Conservation (phyloP, 768 basidiomycete genomes). For the Neoboletus subvelutipes region DNA sequence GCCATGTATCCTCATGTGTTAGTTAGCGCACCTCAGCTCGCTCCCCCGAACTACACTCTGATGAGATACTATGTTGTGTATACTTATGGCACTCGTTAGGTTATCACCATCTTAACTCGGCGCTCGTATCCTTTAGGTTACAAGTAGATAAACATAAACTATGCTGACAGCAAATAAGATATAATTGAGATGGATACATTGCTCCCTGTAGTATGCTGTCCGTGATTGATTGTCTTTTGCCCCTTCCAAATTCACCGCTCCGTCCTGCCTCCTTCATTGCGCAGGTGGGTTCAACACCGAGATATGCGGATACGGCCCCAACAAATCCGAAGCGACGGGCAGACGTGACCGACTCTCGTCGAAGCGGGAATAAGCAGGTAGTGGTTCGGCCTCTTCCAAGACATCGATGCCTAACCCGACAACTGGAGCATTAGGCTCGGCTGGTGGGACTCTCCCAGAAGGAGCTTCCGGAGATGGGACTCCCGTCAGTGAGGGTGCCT, state of each 20-base stretch:
- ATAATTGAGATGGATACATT: neutral
- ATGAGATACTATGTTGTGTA: too few relatives aligned
- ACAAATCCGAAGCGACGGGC: slow-evolving; percentile 8
- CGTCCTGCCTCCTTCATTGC: neutral
- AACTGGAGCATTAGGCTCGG: slow-evolving; percentile 1
- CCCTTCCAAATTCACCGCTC: neutral
- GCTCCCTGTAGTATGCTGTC: neutral
- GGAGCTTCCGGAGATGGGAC: slow-evolving; percentile 7
- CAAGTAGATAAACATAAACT: neutral
- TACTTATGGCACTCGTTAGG: neutral
- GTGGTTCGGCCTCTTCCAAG: slow-evolving; percentile 7
- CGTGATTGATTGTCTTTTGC: neutral
- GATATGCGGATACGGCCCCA: slow-evolving; percentile 26
- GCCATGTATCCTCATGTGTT: too few relatives aligned
- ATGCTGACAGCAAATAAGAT: neutral
- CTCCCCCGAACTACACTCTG: too few relatives aligned
- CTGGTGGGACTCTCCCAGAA: neutral
- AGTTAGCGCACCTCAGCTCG: too few relatives aligned
- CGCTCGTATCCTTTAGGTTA: neutral
- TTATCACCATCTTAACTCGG: neutral
- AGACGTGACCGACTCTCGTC: slow-evolving; percentile 17
- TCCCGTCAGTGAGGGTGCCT: slow-evolving; percentile 14
- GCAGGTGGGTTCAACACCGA: slow-evolving; percentile 3
- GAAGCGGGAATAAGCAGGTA: slow-evolving; percentile 27
- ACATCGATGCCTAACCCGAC: slow-evolving; percentile 3